Evolutionary conservation across 1,284 basidiomycete genomes (phyloP), one percentile per base, ranked within the genome.

Genomic region (Microstroma glucosiphilum): DNA sequence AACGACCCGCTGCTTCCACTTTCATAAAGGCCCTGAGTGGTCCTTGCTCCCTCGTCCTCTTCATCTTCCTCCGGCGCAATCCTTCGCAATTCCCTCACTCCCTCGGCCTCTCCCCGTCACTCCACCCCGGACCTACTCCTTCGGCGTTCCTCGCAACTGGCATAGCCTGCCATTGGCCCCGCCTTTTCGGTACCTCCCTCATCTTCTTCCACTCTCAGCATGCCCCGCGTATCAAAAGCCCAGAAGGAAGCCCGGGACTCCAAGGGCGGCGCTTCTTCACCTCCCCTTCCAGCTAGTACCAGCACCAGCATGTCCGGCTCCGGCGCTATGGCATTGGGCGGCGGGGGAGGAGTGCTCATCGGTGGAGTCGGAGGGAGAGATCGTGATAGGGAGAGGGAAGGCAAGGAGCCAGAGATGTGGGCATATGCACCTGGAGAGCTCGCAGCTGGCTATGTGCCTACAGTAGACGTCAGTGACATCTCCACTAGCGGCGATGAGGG

Each of bases 221-320:
- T 62, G 60, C 40, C 42, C 17, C 56, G 56, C 40, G 42, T 62
- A 19, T 46, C 48, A 21, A 61, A 58, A 42, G 60, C 57, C 1
- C 60, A 62, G 42, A 30, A 53, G 9, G 60, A 63, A 48, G 60
- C 57, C 21, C 40, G 40, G 21, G 60, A 61, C 12, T 57, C 48
- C 42, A 58, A 48, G 30, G 60, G 23, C 13, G 57, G 41, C 8
- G 48, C 43, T 48, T 48, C 43, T 6, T 17, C 43, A 12, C 43
- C 15, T 48, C 43, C 43, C 12, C 21, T 4, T 12, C 21, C 43
- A 21, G 15, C 43, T 12, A 12, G 43, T 12, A 48, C 3, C 43
- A 48, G 43, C 21, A 48, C 43, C 43, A 3, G 6, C 3, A 12
- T 21, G 43, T 17, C 43, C 43, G 21, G 21, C 43, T 17, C 43